These are phyloP conservation scores for Trichoderma parareesei DNA, from an alignment of 495 filamentous ascomycete genomes.

Conservation along the genomic window DNA sequence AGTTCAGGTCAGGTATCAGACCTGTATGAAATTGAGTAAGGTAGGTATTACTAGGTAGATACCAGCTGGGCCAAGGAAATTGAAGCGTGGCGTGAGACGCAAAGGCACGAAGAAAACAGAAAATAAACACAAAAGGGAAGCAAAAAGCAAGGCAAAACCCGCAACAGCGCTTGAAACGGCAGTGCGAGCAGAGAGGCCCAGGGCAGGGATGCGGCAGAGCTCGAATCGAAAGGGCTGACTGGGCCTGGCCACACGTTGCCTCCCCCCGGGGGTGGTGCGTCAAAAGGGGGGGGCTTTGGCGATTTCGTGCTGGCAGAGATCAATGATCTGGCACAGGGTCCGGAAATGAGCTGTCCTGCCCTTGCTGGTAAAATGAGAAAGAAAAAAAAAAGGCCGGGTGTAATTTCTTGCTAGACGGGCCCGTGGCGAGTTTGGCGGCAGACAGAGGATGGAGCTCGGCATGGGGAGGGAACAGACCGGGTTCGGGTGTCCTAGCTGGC, in stretches of 20 bases:
- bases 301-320: background rate
- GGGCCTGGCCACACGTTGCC: conserved; percentile 1
- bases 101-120: background rate
- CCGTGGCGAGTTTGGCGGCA: background rate
- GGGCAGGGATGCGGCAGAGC: background rate
- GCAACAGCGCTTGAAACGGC: conserved; percentile 7
- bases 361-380: background rate
- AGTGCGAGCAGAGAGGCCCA: background rate
- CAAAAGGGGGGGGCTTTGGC: conserved; percentile 9
- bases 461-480: background rate
- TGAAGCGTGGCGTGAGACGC: background rate
- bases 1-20: background rate
- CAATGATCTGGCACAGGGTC: background rate
- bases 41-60: too few species aligned
- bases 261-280: background rate
- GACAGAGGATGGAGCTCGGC: background rate
- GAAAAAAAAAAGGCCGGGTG: background rate
- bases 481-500: too few species aligned
- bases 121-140: background rate
- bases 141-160: background rate
- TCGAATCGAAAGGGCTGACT: conserved; percentile 10
- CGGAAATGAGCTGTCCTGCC: conserved; percentile 7
- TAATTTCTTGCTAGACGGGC: conserved; percentile 2
- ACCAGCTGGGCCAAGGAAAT: background rate
- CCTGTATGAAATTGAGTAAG: background rate